These are phyloP conservation scores for Erythrobasidium hasegawianum DNA, from an alignment of 1,284 basidiomycete genomes.

Conservation along the genomic window DNA sequence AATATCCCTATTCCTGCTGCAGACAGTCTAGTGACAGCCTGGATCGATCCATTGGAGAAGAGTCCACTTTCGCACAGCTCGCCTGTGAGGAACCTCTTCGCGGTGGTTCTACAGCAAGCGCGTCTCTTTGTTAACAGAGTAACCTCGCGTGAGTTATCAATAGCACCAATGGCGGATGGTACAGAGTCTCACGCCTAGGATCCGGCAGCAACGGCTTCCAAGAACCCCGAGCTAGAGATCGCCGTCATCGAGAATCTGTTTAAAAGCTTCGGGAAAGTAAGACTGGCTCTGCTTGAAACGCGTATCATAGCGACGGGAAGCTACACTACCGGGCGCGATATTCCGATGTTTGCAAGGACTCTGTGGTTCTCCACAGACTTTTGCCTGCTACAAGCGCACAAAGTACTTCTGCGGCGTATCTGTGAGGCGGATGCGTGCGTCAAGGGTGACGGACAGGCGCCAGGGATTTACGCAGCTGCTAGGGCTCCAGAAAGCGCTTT, in stretches of 20 bases:
- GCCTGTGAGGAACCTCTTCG: conserved; percentile 11
- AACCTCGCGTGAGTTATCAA: conserved; percentile 11
- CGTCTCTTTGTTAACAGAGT: conserved; percentile 20
- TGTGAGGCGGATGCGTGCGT: not conserved
- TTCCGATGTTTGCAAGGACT: conserved; percentile 8
- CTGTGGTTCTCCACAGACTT: conserved; percentile 14
- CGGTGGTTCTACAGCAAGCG: not conserved
- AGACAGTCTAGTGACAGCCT: conserved; percentile 2
- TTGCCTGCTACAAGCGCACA: conserved; percentile 21
- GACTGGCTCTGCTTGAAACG: not conserved
- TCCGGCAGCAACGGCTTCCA: conserved; percentile 14
- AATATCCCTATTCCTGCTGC: conserved; percentile 10
- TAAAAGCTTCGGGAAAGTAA: not conserved
- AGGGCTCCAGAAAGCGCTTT: not conserved
- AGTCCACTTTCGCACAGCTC: not conserved
- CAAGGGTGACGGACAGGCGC: no score
- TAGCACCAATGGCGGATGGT: not conserved
- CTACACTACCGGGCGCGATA: not conserved
- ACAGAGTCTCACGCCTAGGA: not conserved
- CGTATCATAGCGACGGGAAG: not conserved
- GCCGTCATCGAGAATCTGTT: conserved; percentile 15
- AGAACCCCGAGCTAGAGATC: conserved; percentile 4
- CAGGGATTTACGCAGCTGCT: no score
- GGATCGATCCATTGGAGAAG: not conserved
- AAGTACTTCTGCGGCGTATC: conserved; percentile 14